Evolutionary conservation across 2,329 filamentous ascomycete genomes (phyloP).

Genomic region (Xylariaceae sp.): DNA sequence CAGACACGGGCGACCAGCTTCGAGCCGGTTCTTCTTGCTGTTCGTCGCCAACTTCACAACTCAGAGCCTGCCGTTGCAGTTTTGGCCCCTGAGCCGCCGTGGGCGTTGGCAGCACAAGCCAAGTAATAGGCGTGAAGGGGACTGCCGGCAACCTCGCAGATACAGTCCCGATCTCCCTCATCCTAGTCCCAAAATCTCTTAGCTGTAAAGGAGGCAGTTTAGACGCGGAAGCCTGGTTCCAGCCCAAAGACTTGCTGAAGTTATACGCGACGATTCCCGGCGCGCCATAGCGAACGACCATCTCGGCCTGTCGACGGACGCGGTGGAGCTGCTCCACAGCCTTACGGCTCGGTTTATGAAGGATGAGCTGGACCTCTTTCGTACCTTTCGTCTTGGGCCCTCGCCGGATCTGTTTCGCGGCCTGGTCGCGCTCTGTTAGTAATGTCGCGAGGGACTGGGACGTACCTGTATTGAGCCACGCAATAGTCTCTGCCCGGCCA

Average conservation of each 20-base stretch:
- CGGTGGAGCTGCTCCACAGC: slow-evolving; percentile 28
- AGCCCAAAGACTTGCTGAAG: slow-evolving; percentile 31
- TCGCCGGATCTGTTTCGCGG: slow-evolving; percentile 18
- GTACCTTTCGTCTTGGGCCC: slow-evolving; percentile 31
- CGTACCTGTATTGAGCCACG: slow-evolving; percentile 21
- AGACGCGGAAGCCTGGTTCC: slow-evolving; percentile 22
- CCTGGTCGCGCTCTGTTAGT: slow-evolving; percentile 28
- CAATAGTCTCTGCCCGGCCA: slow-evolving; percentile 29
- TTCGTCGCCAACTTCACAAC: background rate
- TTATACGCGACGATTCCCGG: slow-evolving; percentile 29
- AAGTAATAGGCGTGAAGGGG: slow-evolving; percentile 23
- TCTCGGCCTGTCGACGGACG: slow-evolving; percentile 25
- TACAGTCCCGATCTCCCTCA: background rate
- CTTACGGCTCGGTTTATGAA: slow-evolving; percentile 29
- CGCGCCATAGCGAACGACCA: slow-evolving; percentile 26
- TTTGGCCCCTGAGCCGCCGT: background rate
- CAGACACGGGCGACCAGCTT: slow-evolving; percentile 18
- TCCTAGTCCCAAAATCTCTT: background rate
- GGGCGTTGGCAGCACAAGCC: slow-evolving; percentile 22
- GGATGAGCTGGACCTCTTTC: slow-evolving; percentile 29
- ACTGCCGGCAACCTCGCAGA: background rate
- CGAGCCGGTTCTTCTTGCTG: background rate
- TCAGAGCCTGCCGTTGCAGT: background rate
- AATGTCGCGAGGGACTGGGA: slow-evolving; percentile 25
- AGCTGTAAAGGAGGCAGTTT: slow-evolving; percentile 30